These are phyloP conservation scores for Sarcomyxa edulis DNA, from an alignment of 768 basidiomycete genomes.

Conservation along the genomic window DNA sequence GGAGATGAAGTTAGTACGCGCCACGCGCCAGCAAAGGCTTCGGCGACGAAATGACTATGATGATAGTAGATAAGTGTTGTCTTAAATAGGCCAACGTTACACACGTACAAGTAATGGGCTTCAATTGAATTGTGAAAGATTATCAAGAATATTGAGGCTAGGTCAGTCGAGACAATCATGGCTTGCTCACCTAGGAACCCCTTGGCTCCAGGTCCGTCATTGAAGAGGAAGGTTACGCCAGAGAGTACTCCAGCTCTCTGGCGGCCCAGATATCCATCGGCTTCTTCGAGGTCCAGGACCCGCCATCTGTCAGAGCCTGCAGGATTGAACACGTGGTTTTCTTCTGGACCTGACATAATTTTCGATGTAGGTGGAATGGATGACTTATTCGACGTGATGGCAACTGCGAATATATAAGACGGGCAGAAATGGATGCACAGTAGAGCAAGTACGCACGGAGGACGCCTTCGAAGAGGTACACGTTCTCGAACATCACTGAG, in stretches of 20 bases:
- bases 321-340: neutral
- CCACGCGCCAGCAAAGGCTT: constrained; percentile 5
- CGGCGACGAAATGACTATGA: constrained; percentile 5
- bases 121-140: no score
- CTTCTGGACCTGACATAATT: constrained; percentile 1
- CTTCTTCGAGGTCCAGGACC: constrained; percentile 3
- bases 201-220: constrained; percentile 2
- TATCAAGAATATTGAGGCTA: no score
- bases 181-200: constrained; percentile 3
- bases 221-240: constrained; percentile 5
- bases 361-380: neutral
- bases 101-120: constrained; percentile 6
- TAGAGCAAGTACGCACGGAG: constrained; percentile 1
- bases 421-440: neutral
- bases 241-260: constrained; percentile 2
- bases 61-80: neutral
- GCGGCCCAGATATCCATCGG: neutral
- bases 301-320: constrained; percentile 3
- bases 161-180: neutral
- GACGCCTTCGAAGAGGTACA: constrained; percentile 4
- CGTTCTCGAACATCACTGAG: constrained; percentile 7
- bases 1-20: constrained; percentile 3
- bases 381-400: neutral
- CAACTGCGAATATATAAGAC: neutral
- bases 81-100: neutral